Conservation (phyloP, 768 basidiomycete species). For the Leucosporidium yakuticum region DNA sequence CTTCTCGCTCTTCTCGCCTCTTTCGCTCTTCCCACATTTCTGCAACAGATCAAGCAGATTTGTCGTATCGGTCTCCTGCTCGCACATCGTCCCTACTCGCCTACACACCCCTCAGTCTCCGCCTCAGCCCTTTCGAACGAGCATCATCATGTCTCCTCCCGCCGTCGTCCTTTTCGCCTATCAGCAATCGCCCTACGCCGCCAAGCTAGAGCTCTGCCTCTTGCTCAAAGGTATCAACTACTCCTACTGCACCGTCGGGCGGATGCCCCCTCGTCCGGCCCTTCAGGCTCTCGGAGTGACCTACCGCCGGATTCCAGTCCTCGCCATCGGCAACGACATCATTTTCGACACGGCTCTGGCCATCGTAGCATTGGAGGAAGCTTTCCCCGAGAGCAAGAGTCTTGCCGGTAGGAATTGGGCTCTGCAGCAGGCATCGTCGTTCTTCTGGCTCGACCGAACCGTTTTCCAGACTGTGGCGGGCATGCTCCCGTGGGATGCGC, state of each 20-base stretch:
- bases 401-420: slow-evolving; percentile 49
- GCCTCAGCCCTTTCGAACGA: too few relatives aligned
- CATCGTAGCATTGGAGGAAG: slow-evolving; percentile 51
- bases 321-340: slow-evolving; percentile 58
- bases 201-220: slow-evolving; percentile 54
- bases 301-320: slow-evolving; percentile 58
- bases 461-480: slow-evolving; percentile 48
- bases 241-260: slow-evolving; percentile 2
- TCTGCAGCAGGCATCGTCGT: slow-evolving; percentile 51
- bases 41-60: too few relatives aligned
- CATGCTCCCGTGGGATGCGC: slow-evolving; percentile 51
- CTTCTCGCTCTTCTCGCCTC: too few relatives aligned
- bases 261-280: slow-evolving; percentile 54
- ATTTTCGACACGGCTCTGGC: slow-evolving; percentile 56
- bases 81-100: too few relatives aligned
- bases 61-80: too few relatives aligned
- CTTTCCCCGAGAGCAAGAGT: slow-evolving; percentile 51
- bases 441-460: slow-evolving; percentile 49
- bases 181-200: slow-evolving; percentile 52
- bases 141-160: neutral
- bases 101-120: too few relatives aligned
- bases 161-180: slow-evolving; percentile 39
- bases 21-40: too few relatives aligned
- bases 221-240: slow-evolving; percentile 50
- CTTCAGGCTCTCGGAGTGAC: slow-evolving; percentile 52